Evolutionary conservation across 176 grass and related monocot genomes (phyloP), one percentile per base, ranked within the genome.

Genomic region (Paspalum vaginatum): DNA sequence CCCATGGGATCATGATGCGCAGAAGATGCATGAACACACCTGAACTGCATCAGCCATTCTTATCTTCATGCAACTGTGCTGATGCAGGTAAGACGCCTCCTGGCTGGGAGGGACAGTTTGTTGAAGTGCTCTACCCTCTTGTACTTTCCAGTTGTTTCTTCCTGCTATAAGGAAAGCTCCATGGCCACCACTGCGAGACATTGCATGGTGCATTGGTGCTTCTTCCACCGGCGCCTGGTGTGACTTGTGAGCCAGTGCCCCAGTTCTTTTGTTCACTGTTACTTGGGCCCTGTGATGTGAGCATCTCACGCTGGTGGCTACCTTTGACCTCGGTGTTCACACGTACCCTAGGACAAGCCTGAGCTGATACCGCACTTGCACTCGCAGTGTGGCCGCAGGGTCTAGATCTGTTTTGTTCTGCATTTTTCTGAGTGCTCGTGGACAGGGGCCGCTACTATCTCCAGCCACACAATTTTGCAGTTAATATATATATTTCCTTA

Each of bases 211-310:
- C 73, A 77, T 58, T 67, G 83, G 83, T 86, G 83, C 83, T 78
- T 78, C 58, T 74, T 78, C 88, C 88, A 86, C 78, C 87, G 22
- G 60, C 43, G 43, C 44, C 45, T 64, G 65, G 81, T 78, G 59
- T 78, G 68, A 37, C 26, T 13, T 75, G 54, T 75, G 65, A 39
- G 43, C 18, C 60, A 56, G 47, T 58, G 43, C 13, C 52, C 79
- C 32, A 51, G 62, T 15, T 71, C 72, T 82, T 89, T 85, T 72
- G 4, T 73, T 50, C 65, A 71, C 83, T 85, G 84, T 90, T 90
- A 39, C 79, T 75, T 62, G 80, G 80, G 25, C 80, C 75, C 85
- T 84, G 75, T 81, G 80, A 91, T 84, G 85, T 84, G 85, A 87
- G 76, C 89, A 84, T 87, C 84, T 76, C 85, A 77, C 42, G 18